Percentiles rank a stretch among this genome's conserved stretches.
phyloP scores from a whole-genome alignment of 306 rosid species.

The Benincasa hispida region DNA sequence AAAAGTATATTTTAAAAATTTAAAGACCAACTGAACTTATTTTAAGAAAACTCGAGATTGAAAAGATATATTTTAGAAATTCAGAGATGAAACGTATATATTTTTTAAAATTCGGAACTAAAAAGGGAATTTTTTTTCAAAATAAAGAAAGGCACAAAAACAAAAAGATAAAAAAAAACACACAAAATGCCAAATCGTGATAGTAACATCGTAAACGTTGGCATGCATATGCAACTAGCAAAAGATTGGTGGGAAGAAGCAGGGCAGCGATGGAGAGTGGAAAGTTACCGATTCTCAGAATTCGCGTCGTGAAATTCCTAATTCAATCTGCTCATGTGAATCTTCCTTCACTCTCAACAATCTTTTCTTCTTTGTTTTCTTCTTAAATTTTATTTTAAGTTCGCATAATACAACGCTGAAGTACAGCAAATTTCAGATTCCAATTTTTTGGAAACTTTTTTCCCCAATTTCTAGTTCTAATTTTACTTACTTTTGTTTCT shows the following conservation, averaged over 20 bases:
- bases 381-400: not conserved
- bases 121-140: too few species aligned
- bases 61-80: too few species aligned
- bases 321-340: slow-evolving; percentile 48
- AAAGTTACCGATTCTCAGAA: slow-evolving; percentile 20
- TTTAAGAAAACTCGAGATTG: too few species aligned
- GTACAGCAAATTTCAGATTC: not conserved
- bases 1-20: too few species aligned
- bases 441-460: not conserved
- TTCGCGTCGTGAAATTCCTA: slow-evolving; percentile 35
- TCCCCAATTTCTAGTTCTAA: not conserved
- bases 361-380: not conserved
- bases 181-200: not conserved
- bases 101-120: too few species aligned
- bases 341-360: not conserved
- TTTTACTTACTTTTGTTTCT: not conserved
- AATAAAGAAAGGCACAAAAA: too few species aligned
- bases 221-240: not conserved
- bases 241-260: not conserved
- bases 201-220: not conserved
- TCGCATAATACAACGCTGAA: not conserved
- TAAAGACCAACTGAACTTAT: too few species aligned
- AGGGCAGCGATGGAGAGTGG: slow-evolving; percentile 12
- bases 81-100: too few species aligned
- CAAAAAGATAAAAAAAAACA: too few species aligned